phyloP scores from a whole-genome alignment of 768 basidiomycete species.

The Auriscalpium orientale region DNA sequence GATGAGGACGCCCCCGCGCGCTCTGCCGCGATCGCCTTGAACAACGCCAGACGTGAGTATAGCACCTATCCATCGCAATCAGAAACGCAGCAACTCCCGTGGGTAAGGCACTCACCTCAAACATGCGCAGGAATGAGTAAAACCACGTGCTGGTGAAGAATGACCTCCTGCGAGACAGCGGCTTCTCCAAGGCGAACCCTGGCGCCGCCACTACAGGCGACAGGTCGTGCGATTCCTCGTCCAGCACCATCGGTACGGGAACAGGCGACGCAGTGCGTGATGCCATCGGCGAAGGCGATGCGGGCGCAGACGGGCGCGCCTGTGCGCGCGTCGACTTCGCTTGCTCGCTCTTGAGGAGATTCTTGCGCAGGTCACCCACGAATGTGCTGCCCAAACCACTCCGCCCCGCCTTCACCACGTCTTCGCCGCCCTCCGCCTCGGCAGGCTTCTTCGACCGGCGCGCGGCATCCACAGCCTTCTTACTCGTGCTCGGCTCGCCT shows the following conservation, averaged over 20 bases:
- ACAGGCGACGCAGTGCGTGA: conserved; percentile 63
- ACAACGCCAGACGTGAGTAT: conserved; percentile 71
- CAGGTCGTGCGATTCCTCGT: conserved; percentile 19
- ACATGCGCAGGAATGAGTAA: conserved; percentile 75
- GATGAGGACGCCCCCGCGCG: conserved; percentile 32
- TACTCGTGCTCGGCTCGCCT: background rate
- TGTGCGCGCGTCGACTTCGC: conserved; percentile 64
- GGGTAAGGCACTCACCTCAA: conserved; percentile 56
- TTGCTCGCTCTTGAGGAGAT: conserved; percentile 74
- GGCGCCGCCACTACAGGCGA: conserved; percentile 1
- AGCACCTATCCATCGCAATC: conserved; percentile 46
- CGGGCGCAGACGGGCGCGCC: conserved; percentile 37
- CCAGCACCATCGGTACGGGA: conserved; percentile 25
- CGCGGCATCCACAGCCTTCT: background rate
- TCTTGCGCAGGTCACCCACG: conserved; percentile 65
- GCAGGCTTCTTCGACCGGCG: background rate
- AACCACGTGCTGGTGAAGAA: conserved; percentile 90
- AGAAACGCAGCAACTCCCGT: background rate
- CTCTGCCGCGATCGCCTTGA: conserved; percentile 63
- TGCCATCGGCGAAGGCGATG: conserved; percentile 35
- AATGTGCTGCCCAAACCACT: background rate
- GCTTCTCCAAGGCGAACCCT: conserved; percentile 18
- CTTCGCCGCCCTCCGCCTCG: background rate
- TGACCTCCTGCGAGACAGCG: conserved; percentile 37
- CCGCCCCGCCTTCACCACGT: background rate